These are phyloP conservation scores for Phoma sp. DNA, from an alignment of 2,329 filamentous ascomycete species.

Conservation along the genomic window DNA sequence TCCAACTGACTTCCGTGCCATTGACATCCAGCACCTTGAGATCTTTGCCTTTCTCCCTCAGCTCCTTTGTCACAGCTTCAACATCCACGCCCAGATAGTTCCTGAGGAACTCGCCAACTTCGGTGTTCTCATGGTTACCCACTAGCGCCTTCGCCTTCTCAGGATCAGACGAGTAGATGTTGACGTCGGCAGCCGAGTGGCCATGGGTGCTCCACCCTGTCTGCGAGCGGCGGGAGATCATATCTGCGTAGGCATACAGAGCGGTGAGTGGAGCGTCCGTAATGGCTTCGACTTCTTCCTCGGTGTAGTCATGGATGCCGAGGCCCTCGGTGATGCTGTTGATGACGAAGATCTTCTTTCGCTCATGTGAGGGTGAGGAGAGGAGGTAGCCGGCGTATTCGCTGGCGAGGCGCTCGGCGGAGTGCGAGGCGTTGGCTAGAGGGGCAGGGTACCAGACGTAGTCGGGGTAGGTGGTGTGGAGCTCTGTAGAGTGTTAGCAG, in stretches of 20 bases:
- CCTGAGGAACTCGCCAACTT: constrained; percentile 82
- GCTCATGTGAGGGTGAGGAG: constrained; percentile 39
- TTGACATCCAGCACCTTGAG: constrained; percentile 39
- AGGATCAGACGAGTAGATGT: constrained; percentile 85
- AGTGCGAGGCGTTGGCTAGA: constrained; percentile 80
- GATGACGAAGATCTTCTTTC: constrained; percentile 67
- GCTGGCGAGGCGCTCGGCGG: constrained; percentile 72
- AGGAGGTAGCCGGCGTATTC: constrained; percentile 69
- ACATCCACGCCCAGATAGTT: constrained; percentile 83
- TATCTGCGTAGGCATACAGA: constrained; percentile 75
- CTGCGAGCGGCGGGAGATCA: constrained; percentile 86
- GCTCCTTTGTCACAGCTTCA: constrained; percentile 75
- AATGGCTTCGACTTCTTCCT: constrained; percentile 73
- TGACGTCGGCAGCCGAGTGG: constrained; percentile 89
- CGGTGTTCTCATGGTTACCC: constrained; percentile 95
- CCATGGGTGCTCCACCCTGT: constrained; percentile 95
- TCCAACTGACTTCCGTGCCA: constrained; percentile 49
- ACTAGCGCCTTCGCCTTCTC: constrained; percentile 68
- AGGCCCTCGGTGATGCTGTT: constrained; percentile 73
- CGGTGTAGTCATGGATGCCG: constrained; percentile 76
- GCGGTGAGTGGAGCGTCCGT: constrained; percentile 65
- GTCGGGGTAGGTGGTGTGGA: constrained; percentile 67
- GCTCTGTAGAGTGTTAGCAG: constrained; percentile 55
- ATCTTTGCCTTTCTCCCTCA: constrained; percentile 64
- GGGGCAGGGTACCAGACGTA: constrained; percentile 84